Base-by-base conservation (phyloP, 2,329 filamentous ascomycete genomes). In the Scedosporium dehoogii region DNA sequence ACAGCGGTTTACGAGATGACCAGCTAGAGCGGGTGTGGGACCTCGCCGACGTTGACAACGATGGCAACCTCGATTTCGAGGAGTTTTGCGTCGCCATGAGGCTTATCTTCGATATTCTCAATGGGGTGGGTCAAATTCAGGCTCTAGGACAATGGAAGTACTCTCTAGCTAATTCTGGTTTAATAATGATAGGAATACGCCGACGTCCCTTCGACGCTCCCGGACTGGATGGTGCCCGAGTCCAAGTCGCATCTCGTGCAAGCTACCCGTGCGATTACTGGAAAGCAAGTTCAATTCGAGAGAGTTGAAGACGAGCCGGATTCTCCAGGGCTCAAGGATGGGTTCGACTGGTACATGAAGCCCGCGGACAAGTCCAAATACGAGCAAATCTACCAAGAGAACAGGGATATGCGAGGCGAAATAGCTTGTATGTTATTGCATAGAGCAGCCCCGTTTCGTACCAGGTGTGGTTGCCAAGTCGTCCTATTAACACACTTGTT, bases 51-150 rank as follows among this genome's bases (percentile, higher is more conserved):
- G 91, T 99, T 65, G 94, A 99, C 76, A 92, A 92, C 69, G 94
- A 99, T 78, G 94, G 94, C 66, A 96, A 96, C 75, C 81, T 99
- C 62, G 94, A 99, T 77, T 99, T 99, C 79, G 94, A 99, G 78
- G 94, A 99, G 81, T 99, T 99, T 75, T 99, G 94, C 75, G 94
- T 99, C 63, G 94, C 92, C 46, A 99, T 99, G 94, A 86, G 94
- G 71, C 80, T 99, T 71, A 97, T 97, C 70, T 99, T 97, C 75
- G 94, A 99, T 74, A 79, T 97, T 67, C 87, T 99, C 69, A 99
- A 99, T 71, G 94, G 94, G 69, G 91, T 96, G 55, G 25, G 38
- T 14, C 18, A 18, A 12, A 42, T 58, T 23, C 38, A 23, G 42
- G 4, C 25, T n/a, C 18, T 10, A n/a, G 29, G 42, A 59, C n/a